Base-by-base conservation (phyloP, 371 early-diverging fungal species). In the Mucor plumbeus region DNA sequence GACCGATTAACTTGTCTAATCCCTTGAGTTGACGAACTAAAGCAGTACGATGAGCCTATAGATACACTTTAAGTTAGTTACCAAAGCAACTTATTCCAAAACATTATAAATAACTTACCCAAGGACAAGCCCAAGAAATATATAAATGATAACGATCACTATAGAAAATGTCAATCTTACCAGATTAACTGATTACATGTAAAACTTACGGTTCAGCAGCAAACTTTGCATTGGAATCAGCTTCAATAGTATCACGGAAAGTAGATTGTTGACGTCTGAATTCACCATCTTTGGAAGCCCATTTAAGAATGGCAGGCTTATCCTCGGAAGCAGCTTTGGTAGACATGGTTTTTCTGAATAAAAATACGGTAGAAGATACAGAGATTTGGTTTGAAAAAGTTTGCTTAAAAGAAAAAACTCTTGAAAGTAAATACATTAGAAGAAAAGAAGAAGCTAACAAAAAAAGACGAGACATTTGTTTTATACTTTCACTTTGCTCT, bases 1-100 rank as follows among this genome's bases (percentile, higher is more conserved):
- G 73, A 9, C 88, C 84, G 64, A 98, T 95, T 48, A 92, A 60
- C 39, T 84, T 77, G 56, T 95, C 91, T 14, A 98, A 84, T 0
- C 95, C 95, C 80, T 98, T 98, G 53, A 96, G 76, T 11, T 87
- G 83, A 65, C 96, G 90, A 5, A 95, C 95, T 41, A 96, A 87
- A 59, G 92, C 77, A 1, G 95, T 90, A 63, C 97, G 91, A 71
- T 95, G 95, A 5, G 97, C 97, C 85, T 84, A 73, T n/a, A 3
- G 3, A 4, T 26, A 8, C 38, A 38, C 5, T 1, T 5, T 38
- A 10, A 4, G 0, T 50, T 26, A 50, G 26, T 5, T 21, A 11
- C 26, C 17, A 11, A 10, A 26, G 21, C 50, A n/a, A n/a, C 13
- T 3, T n/a, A 13, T 15, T 5, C 44, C 44, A 17, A 44, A 44